Conservation (phyloP, 345 rosid species). For the Pistacia vera region DNA sequence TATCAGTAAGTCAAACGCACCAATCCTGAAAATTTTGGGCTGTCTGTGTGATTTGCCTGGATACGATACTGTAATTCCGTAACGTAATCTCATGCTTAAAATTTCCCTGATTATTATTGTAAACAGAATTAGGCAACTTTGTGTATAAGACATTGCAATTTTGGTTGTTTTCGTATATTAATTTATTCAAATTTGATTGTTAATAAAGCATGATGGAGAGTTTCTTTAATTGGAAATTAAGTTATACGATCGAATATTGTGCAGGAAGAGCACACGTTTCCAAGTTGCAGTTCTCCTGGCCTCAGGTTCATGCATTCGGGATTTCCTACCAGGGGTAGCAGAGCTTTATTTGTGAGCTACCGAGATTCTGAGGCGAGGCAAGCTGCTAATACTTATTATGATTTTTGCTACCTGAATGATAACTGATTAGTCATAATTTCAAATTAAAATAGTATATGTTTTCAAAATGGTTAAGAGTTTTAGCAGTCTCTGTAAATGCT, state of each 20-base stretch:
- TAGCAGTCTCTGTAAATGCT: neutral
- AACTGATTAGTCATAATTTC: neutral
- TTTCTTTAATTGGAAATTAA: slow-evolving; percentile 1
- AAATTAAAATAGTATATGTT: neutral
- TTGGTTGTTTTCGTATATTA: neutral
- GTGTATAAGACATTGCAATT: neutral
- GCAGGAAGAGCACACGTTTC: slow-evolving; percentile 93
- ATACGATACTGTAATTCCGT: neutral
- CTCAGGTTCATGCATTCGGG: slow-evolving; percentile 77
- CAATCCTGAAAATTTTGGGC: neutral
- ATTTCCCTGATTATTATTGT: neutral
- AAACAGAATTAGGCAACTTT: neutral
- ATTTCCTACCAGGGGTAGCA: slow-evolving; percentile 71
- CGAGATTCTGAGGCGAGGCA: slow-evolving; percentile 62
- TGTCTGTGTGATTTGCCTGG: neutral
- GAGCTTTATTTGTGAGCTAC: slow-evolving; percentile 67
- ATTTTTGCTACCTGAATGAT: neutral
- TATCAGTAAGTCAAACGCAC: no score
- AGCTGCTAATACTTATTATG: slow-evolving; percentile 7
- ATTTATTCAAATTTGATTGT: no score
- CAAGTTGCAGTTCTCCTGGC: slow-evolving; percentile 82
- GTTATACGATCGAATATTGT: slow-evolving; percentile 13
- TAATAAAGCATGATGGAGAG: no score
- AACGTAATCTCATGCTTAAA: neutral
- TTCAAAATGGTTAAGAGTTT: neutral